These are phyloP conservation scores for Psophocarpus tetragonolobus DNA, from an alignment of 306 rosid genomes.

Conservation along the genomic window DNA sequence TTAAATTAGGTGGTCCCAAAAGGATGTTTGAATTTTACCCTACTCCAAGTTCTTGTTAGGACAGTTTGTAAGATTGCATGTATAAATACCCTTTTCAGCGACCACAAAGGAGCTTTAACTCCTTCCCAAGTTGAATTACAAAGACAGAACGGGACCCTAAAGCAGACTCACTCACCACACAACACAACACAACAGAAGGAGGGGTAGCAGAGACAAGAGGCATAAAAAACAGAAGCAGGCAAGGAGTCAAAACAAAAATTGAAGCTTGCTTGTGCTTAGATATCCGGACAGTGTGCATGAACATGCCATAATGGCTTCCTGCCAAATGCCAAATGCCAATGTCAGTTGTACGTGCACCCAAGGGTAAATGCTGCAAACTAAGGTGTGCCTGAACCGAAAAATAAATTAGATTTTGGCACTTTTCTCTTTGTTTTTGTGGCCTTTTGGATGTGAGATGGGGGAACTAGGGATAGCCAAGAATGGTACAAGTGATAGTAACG, in stretches of 20 bases:
- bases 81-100: slow-evolving; percentile 42
- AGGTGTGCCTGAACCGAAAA: neutral
- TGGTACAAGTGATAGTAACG: slow-evolving; percentile 20
- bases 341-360: slow-evolving; percentile 47
- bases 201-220: slow-evolving; percentile 21
- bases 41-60: slow-evolving; percentile 37
- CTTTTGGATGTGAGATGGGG: neutral
- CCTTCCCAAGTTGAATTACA: slow-evolving; percentile 46
- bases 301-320: slow-evolving; percentile 35
- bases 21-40: slow-evolving; percentile 25
- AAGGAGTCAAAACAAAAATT: slow-evolving; percentile 37
- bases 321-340: slow-evolving; percentile 34
- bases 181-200: slow-evolving; percentile 19
- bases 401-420: slow-evolving; percentile 13
- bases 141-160: slow-evolving; percentile 43
- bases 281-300: slow-evolving; percentile 40
- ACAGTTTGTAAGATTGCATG: slow-evolving; percentile 28
- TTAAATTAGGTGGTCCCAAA: slow-evolving; percentile 18
- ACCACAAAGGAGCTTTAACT: slow-evolving; percentile 49
- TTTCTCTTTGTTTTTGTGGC: slow-evolving; percentile 19
- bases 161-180: slow-evolving; percentile 7
- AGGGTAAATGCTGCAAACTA: slow-evolving; percentile 32
- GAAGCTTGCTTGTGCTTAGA: slow-evolving; percentile 34
- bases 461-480: slow-evolving; percentile 13
- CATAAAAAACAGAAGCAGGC: neutral